A percentile compares a stretch with the other conserved stretches of the same genome.
These are phyloP conservation scores for Solanum ossicruentum DNA, from an alignment of 257 asterid genomes.

Conservation along the genomic window DNA sequence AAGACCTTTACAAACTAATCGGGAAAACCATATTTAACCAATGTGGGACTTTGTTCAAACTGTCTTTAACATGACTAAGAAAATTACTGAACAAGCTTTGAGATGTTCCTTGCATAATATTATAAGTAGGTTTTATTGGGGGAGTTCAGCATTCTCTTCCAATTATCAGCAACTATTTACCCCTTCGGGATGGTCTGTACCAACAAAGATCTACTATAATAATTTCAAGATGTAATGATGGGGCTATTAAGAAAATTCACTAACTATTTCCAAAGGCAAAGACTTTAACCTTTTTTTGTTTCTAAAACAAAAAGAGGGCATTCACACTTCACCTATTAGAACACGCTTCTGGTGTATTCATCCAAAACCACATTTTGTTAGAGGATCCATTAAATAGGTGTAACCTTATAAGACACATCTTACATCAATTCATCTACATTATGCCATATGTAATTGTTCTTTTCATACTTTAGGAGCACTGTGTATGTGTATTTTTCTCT, in stretches of 20 bases:
- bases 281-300: background rate
- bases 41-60: background rate
- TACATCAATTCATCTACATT: background rate
- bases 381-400: background rate
- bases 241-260: background rate
- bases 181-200: background rate
- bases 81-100: background rate
- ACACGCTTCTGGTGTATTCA: background rate
- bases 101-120: background rate
- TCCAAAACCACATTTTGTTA: background rate
- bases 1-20: background rate
- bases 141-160: background rate
- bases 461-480: background rate
- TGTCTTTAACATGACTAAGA: background rate
- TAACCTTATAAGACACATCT: background rate
- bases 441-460: background rate
- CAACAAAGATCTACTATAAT: background rate
- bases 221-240: background rate
- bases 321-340: background rate
- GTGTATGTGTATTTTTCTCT: background rate
- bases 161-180: background rate
- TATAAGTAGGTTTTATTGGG: background rate
- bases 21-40: background rate
- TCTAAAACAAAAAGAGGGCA: background rate
- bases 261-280: background rate